A percentile compares a stretch with the other conserved stretches of the same genome.
Evolutionary conservation across 495 filamentous ascomycete genomes (phyloP).

Genomic region (Lophiostoma macrostomum): DNA sequence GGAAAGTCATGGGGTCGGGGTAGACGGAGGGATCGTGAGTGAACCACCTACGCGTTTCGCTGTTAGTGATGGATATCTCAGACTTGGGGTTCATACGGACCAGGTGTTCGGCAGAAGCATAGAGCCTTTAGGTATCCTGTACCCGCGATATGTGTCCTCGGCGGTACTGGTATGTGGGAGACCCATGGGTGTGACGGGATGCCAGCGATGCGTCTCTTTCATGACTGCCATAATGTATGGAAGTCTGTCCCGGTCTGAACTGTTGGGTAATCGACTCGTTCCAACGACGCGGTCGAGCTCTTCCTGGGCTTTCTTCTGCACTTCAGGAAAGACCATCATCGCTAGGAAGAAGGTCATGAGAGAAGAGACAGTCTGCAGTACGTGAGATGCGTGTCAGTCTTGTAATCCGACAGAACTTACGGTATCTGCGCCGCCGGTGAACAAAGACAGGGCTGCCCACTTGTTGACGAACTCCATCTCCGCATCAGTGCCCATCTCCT

Average conservation of each 20-base stretch:
- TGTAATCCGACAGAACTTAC: neutral
- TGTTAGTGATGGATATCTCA: neutral
- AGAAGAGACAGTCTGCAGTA: conserved; percentile 38
- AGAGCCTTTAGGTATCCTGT: conserved; percentile 49
- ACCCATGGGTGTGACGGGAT: conserved; percentile 44
- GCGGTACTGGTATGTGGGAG: conserved; percentile 55
- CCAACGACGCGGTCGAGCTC: conserved; percentile 58
- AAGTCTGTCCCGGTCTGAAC: conserved; percentile 39
- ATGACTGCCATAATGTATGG: conserved; percentile 49
- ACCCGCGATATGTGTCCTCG: conserved; percentile 49
- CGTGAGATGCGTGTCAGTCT: neutral
- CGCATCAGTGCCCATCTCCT: conserved; percentile 30
- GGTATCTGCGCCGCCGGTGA: conserved; percentile 59
- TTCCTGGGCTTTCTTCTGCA: conserved; percentile 53
- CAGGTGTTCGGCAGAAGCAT: conserved; percentile 44
- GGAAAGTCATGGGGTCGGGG: conserved; percentile 39
- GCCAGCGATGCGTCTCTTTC: conserved; percentile 50
- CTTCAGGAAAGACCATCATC: conserved; percentile 50
- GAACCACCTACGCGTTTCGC: conserved; percentile 28
- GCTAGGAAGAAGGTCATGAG: conserved; percentile 47
- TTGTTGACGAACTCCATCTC: conserved; percentile 42
- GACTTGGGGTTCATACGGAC: conserved; percentile 29
- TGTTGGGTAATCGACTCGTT: conserved; percentile 34
- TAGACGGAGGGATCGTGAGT: conserved; percentile 41
- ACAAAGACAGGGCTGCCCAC: conserved; percentile 51